These are phyloP conservation scores for Agrocybe pediades DNA, from an alignment of 768 basidiomycete species.

Conservation along the genomic window DNA sequence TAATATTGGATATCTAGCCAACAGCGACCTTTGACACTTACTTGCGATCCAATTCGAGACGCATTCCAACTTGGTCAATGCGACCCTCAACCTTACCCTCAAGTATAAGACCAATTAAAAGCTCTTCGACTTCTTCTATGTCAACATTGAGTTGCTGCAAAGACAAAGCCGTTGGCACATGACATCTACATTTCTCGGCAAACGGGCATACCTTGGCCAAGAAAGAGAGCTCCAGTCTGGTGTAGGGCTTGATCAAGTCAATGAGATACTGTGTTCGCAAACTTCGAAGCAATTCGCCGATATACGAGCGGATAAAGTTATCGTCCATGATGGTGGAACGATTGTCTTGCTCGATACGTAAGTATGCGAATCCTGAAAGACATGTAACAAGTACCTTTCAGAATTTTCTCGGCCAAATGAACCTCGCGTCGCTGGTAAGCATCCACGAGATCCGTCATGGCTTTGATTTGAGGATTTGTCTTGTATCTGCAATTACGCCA, in stretches of 20 bases:
- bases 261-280: constrained; percentile 96
- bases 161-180: no score
- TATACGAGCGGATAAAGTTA: constrained; percentile 91
- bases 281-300: constrained; percentile 93
- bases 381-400: constrained; percentile 59
- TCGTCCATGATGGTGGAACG: constrained; percentile 96
- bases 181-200: not conserved
- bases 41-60: constrained; percentile 89
- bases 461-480: constrained; percentile 93
- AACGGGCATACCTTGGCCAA: constrained; percentile 74
- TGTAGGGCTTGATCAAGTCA: constrained; percentile 98
- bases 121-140: constrained; percentile 87
- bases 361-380: not conserved
- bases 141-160: constrained; percentile 93
- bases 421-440: constrained; percentile 97
- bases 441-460: constrained; percentile 96
- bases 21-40: constrained; percentile 36
- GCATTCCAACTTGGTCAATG: constrained; percentile 95
- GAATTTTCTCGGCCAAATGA: constrained; percentile 94
- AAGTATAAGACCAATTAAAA: constrained; percentile 89
- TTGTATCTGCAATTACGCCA: constrained; percentile 68
- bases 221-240: constrained; percentile 89
- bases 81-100: constrained; percentile 97
- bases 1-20: not conserved
- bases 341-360: constrained; percentile 74